Percentiles rank a stretch among this genome's conserved stretches.
phyloP scores from a whole-genome alignment of 805 yeast genomes.

The Huiozyma sinensis region DNA sequence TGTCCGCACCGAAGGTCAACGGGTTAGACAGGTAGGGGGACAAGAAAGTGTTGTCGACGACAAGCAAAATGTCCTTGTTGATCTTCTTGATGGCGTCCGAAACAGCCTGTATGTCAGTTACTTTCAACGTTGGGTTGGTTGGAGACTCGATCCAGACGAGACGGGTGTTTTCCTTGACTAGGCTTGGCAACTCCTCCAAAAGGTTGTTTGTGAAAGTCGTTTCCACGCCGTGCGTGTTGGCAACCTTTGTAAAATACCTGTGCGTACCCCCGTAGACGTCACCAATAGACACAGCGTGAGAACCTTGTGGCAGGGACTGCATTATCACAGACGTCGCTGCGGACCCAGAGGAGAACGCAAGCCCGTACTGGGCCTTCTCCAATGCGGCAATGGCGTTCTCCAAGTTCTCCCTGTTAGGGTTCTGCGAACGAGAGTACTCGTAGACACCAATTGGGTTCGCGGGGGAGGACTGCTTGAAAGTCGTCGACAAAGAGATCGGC shows the following conservation, averaged over 20 bases:
- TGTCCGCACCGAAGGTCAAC: slow-evolving; percentile 70
- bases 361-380: slow-evolving; percentile 63
- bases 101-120: slow-evolving; percentile 64
- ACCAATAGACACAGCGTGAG: slow-evolving; percentile 69
- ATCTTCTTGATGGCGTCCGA: slow-evolving; percentile 39
- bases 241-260: slow-evolving; percentile 81
- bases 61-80: slow-evolving; percentile 46
- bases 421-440: slow-evolving; percentile 77
- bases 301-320: slow-evolving; percentile 60
- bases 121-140: slow-evolving; percentile 74
- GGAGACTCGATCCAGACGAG: slow-evolving; percentile 86
- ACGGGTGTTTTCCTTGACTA: slow-evolving; percentile 52
- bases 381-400: slow-evolving; percentile 71
- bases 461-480: slow-evolving; percentile 74
- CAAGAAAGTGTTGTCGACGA: slow-evolving; percentile 81
- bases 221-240: slow-evolving; percentile 64
- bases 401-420: slow-evolving; percentile 77
- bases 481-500: slow-evolving; percentile 73
- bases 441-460: slow-evolving; percentile 66
- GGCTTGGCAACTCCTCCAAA: slow-evolving; percentile 43
- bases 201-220: slow-evolving; percentile 59
- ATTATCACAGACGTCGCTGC: slow-evolving; percentile 71
- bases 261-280: slow-evolving; percentile 91
- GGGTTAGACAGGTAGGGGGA: slow-evolving; percentile 86
- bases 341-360: slow-evolving; percentile 79